phyloP scores from a whole-genome alignment of 2,329 filamentous ascomycete species.

The Paraphaeosphaeria minitans region DNA sequence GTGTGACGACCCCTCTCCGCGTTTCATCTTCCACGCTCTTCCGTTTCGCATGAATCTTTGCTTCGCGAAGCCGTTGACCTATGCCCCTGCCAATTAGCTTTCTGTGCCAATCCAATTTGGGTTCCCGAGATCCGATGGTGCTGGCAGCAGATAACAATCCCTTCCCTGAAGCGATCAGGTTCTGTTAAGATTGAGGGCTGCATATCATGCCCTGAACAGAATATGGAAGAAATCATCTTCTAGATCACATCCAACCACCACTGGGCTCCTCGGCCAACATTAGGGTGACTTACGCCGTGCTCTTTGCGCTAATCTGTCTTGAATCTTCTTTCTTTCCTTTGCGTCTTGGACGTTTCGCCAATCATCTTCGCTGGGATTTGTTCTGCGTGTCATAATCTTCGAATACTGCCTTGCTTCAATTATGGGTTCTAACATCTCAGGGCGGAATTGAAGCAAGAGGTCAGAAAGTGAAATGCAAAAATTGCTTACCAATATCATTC shows the following conservation, averaged over 20 bases:
- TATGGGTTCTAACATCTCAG: not conserved
- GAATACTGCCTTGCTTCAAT: not conserved
- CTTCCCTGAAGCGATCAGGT: slow-evolving; percentile 15
- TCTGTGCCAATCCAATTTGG: not conserved
- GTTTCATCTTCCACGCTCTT: slow-evolving; percentile 15
- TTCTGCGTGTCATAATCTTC: slow-evolving; percentile 26
- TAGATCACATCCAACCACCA: not conserved
- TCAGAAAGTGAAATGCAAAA: not conserved
- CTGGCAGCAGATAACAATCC: not conserved
- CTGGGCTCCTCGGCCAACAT: not conserved
- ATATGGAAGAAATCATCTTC: slow-evolving; percentile 4
- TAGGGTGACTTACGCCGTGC: slow-evolving; percentile 39
- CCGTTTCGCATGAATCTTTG: slow-evolving; percentile 20
- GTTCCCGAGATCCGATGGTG: slow-evolving; percentile 4
- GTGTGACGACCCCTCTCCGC: not conserved
- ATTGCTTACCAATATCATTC: slow-evolving; percentile 11
- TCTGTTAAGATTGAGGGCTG: slow-evolving; percentile 11
- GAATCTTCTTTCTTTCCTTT: slow-evolving; percentile 48
- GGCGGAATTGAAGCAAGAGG: not conserved
- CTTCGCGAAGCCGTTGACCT: slow-evolving; percentile 22
- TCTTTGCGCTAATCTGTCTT: slow-evolving; percentile 48
- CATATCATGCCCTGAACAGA: slow-evolving; percentile 17
- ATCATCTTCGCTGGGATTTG: slow-evolving; percentile 29
- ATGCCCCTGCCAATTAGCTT: slow-evolving; percentile 10
- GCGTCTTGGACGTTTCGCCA: slow-evolving; percentile 46